These are phyloP conservation scores for Hortaea werneckii DNA, from an alignment of 2,329 filamentous ascomycete genomes.

Conservation along the genomic window DNA sequence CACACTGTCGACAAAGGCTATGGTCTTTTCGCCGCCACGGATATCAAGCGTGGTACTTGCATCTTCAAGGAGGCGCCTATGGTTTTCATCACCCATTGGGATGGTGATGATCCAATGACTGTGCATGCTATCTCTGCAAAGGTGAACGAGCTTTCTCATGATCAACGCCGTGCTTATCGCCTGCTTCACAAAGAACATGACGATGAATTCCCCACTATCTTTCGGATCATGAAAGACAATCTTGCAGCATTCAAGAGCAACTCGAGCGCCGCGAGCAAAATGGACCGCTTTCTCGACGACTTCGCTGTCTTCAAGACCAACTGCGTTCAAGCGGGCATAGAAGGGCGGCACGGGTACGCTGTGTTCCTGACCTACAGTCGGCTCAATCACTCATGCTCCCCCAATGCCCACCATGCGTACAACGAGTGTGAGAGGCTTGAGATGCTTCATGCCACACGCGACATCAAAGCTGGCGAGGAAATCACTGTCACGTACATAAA, in stretches of 20 bases:
- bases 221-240: too few relatives aligned
- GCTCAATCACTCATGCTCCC: slow-evolving; percentile 19
- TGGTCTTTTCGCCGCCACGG: slow-evolving; percentile 16
- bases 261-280: too few relatives aligned
- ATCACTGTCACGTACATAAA: not conserved
- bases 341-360: slow-evolving; percentile 2
- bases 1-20: slow-evolving; percentile 12
- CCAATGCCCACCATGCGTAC: slow-evolving; percentile 10
- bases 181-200: too few relatives aligned
- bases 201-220: too few relatives aligned
- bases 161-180: too few relatives aligned
- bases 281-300: too few relatives aligned
- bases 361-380: slow-evolving; percentile 11
- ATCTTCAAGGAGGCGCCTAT: slow-evolving; percentile 16
- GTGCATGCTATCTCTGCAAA: too few relatives aligned
- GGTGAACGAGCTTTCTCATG: too few relatives aligned
- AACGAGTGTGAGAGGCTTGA: not conserved
- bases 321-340: slow-evolving; percentile 2
- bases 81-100: not conserved
- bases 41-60: slow-evolving; percentile 19
- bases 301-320: slow-evolving; percentile 11
- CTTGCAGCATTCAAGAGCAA: too few relatives aligned
- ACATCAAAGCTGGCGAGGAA: not conserved
- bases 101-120: too few relatives aligned
- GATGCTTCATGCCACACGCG: not conserved